Base-by-base conservation (phyloP, 176 grass and related monocot species). In the Coix lacrymajobi region DNA sequence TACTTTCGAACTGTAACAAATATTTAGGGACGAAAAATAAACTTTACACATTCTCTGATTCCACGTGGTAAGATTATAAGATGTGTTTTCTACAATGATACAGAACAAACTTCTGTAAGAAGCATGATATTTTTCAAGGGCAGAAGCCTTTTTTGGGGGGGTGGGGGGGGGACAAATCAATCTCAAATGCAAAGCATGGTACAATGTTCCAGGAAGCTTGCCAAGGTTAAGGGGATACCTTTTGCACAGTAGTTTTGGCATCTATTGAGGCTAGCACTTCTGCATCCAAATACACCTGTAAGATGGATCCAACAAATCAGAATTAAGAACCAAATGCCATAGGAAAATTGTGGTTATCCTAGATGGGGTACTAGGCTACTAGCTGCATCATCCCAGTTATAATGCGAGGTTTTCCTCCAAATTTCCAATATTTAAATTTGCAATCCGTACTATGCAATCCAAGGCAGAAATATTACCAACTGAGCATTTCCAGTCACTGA, bases 261-360 rank as follows among this genome's bases (percentile, higher is more conserved):
- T 82, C 70, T 77, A 88, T 30, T 88, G 71, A 73, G 48, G 70
- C 79, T 69, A 98, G 84, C 69, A 89, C 54, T 88, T 85, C 84
- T 71, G 81, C 82, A 94, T 98, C 83, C 82, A 93, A 71, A 78
- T 87, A 93, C 65, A 95, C 84, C 95, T 98, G 19, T 77, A 71
- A 44, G 54, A 64, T 52, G 15, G 33, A 69, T 38, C 40, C 51
- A 69, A 76, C 75, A 87, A 70, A 73, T 79, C 48, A 57, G 64
- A 72, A 57, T 83, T 62, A 87, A 11, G 19, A 48, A 34, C 36
- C 39, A 75, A 76, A 77, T 79, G 33, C 24, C 39, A 57, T 12
- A 58, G n/a, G 22, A 76, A 76, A 43, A 9, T 17, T 40, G 13
- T 76, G 52, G 12, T 60, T 40, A 26, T 25, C 33, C 52, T 17